Base-by-base conservation (phyloP, 75 land plant species). In the Adiantum capillusveneris region DNA sequence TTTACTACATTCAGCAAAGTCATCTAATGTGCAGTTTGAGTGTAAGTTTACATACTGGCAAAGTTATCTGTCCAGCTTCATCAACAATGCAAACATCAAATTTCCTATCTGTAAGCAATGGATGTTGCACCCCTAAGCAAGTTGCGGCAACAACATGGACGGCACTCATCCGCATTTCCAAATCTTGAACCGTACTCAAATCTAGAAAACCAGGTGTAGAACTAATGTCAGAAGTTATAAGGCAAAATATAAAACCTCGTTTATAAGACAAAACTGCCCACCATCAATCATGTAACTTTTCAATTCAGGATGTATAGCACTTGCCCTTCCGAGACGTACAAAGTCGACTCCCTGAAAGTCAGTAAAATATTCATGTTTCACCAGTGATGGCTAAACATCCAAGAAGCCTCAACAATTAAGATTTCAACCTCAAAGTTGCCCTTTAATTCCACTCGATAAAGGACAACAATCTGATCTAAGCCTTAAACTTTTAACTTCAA, bases 21-120 rank as follows among this genome's bases (percentile, higher is more conserved):
- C 17, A 25, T 30, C 2, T 24, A 55, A 55, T 55, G 57, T 27
- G 37, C n/a, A n/a, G n/a, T n/a, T n/a, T n/a, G n/a, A n/a, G n/a
- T n/a, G n/a, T 9, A 29, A 16, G 24, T 18, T 25, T 17, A 66
- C 76, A 25, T 81, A 90, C 91, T 27, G 96, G 96, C 17, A 90
- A 58, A 0, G 91, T 90, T 18, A 71, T 90, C 70, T 90, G 96
- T 29, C 96, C 91, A 54, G 96, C 96, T 70, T 90, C 96, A 66
- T 90, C 96, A 79, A 86, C 78, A 36, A 90, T 86, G 65, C 96
- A 90, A 44, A 90, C 59, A 59, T 90, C 96, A 81, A 90, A 90
- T 43, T 59, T 83, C 54, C 79, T 82, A 25, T 78, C 76, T 36
- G 66, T 51, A 42, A 90, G 81, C 63, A 90, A 68, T 31, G 91